These are phyloP conservation scores for Coemansia sp. DNA, from an alignment of 192 early-diverging fungal genomes.

Conservation along the genomic window DNA sequence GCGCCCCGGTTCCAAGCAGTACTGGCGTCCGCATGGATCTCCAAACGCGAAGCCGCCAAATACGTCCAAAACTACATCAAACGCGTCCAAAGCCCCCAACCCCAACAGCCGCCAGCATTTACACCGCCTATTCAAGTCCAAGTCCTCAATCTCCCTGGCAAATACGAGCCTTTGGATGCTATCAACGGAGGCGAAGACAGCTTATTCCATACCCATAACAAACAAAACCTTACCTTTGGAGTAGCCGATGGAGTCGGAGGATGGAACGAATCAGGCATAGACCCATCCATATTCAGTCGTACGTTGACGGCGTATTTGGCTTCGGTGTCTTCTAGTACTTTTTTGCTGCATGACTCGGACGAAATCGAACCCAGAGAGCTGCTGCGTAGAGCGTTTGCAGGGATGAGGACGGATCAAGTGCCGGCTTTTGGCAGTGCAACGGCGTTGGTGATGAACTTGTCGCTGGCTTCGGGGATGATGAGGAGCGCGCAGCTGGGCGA, in stretches of 20 bases:
- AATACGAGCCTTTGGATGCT: slow-evolving; percentile 44
- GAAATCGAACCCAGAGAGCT: slow-evolving; percentile 49
- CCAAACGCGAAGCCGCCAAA: slow-evolving; percentile 45
- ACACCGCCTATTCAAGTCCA: slow-evolving; percentile 54
- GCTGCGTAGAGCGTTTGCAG: slow-evolving; percentile 45
- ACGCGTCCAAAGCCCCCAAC: slow-evolving; percentile 20
- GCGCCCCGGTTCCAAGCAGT: slow-evolving; percentile 45
- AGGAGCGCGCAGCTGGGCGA: slow-evolving; percentile 52
- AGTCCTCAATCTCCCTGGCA: slow-evolving; percentile 19
- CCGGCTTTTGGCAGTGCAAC: slow-evolving; percentile 50
- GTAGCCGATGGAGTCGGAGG: slow-evolving; percentile 56
- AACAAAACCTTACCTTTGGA: slow-evolving; percentile 50
- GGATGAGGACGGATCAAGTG: slow-evolving; percentile 37
- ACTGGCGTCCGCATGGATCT: slow-evolving; percentile 55
- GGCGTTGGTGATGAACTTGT: slow-evolving; percentile 36
- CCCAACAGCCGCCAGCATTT: slow-evolving; percentile 15
- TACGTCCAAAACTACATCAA: slow-evolving; percentile 49
- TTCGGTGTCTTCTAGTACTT: slow-evolving; percentile 19
- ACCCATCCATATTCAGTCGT: slow-evolving; percentile 53
- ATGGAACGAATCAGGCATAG: slow-evolving; percentile 53
- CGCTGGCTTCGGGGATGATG: slow-evolving; percentile 28
- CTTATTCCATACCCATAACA: slow-evolving; percentile 43
- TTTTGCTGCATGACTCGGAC: slow-evolving; percentile 52
- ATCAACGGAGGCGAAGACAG: slow-evolving; percentile 55
- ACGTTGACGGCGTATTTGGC: slow-evolving; percentile 48